Base-by-base conservation (phyloP, 2,329 filamentous ascomycete species). In the Pseudopithomyces chartarum region DNA sequence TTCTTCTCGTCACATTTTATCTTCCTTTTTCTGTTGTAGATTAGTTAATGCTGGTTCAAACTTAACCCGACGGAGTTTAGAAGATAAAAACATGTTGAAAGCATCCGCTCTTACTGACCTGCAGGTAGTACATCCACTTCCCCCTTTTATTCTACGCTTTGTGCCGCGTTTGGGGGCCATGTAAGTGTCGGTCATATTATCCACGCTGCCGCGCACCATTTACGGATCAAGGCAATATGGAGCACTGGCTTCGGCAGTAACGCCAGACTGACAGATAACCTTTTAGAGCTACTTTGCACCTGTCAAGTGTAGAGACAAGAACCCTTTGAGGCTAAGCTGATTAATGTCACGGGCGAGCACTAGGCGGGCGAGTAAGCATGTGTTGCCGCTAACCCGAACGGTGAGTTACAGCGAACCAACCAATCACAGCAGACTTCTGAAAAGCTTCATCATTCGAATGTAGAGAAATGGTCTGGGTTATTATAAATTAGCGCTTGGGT, bases 1-100 rank as follows among this genome's bases (percentile, higher is more conserved):
- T 64, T 66, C 34, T 51, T 58, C 52, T 64, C 61, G 50, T 64
- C 63, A 49, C 63, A 64, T 62, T 64, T 63, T 44, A 64, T 42
- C 49, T 60, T 65, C 48, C 63, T 57, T 40, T 51, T 63, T 58
- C 62, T 65, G 48, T 59, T 36, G 43, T 39, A 49, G n/a, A 45
- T 15, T 64, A 17, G 62, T 59, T 46, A 56, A 17, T 40, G 38
- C 38, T 40, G 19, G 7, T 40, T 40, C 38, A 17, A 6, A 19
- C 19, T 40, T n/a, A 12, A 19, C 38, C 19, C 38, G 7, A 19
- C n/a, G n/a, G 11, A 19, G 38, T 40, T 40, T 40, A n/a, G 38
- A 40, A 40, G 19, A 40, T n/a, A 40, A 17, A 40, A 19, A 40
- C 5, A 40, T 40, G 38, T 20, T 40, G 38, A n/a, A 57, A 42